Base-by-base conservation (phyloP, 164 flowering plant genomes). In the Berberis vulgaris region DNA sequence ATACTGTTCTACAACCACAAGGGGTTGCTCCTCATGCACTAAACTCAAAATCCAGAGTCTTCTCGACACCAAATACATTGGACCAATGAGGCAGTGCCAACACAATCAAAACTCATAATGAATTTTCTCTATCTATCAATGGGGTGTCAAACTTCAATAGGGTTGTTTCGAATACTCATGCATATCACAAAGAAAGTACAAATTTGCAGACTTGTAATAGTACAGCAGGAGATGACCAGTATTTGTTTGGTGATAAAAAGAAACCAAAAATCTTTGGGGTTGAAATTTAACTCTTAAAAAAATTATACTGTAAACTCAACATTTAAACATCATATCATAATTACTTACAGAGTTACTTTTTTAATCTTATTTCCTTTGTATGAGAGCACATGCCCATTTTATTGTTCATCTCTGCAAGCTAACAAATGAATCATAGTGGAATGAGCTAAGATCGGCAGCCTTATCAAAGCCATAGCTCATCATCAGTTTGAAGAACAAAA, bases 11-110 rank as follows among this genome's bases (percentile, higher is more conserved):
- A 2, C 92, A 83, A 59, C 73, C 93, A 50, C 85, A 78, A 67
- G 91, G 88, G 60, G 77, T 84, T 54, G 81, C 86, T 58, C 84
- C 91, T 61, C 74, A 87, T 2, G 96, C 93, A 68, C 65, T 81
- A 69, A 85, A 84, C 59, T 88, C 88, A 70, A 83, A 67, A 77
- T 65, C 76, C 76, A 79, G 84, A 46, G 69, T 63, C 68, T 58
- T 80, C 5, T 49, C 44, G 6, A 73, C 78, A 7, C 72, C 82
- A n/a, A 76, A 74, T 41, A 77, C 83, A 55, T 64, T 92, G 40
- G 80, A 65, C 68, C 76, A 70, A 40, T 82, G 95, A 42, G 49
- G 74, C 62, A 74, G 63, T 57, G 43, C 72, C 56, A 60, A 70
- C 5, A 82, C 77, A 72, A 73, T 74, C 59, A 70, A 49, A 67